Conservation (phyloP, 2,329 filamentous ascomycete genomes). For the Colletotrichum sp. region DNA sequence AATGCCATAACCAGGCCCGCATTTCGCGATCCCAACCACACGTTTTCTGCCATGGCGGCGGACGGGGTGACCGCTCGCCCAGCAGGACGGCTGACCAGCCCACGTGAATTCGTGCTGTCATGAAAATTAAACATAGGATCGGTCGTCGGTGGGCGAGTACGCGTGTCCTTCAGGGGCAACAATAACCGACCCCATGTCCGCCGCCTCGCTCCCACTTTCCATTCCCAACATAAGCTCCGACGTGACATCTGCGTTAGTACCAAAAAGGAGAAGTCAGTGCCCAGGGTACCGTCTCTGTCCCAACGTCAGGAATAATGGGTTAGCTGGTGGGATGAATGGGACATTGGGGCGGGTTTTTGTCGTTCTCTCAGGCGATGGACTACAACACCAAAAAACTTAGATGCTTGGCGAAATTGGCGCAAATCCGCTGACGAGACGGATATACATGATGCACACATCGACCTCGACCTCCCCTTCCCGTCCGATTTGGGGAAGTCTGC, state of each 20-base stretch:
- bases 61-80: not conserved
- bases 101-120: not conserved
- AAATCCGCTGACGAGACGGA: not conserved
- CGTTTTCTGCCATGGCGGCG: not conserved
- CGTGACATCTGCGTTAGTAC: not conserved
- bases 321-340: not conserved
- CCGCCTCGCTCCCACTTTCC: not conserved
- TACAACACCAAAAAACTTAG: not conserved
- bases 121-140: not conserved
- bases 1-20: not conserved
- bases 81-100: not conserved
- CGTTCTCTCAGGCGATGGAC: fast-evolving
- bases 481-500: not conserved
- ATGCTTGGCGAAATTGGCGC: not conserved
- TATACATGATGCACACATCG: not conserved
- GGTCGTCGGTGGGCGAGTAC: not conserved
- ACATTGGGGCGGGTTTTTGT: not conserved
- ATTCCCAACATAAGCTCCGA: not conserved
- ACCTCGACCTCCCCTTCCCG: not conserved
- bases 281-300: not conserved
- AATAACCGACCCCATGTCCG: not conserved
- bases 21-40: not conserved
- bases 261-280: not conserved
- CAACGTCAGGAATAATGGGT: not conserved
- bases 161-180: not conserved